Evolutionary conservation across 305 asterid species (phyloP).

Genomic region (Fraxinus albicans): DNA sequence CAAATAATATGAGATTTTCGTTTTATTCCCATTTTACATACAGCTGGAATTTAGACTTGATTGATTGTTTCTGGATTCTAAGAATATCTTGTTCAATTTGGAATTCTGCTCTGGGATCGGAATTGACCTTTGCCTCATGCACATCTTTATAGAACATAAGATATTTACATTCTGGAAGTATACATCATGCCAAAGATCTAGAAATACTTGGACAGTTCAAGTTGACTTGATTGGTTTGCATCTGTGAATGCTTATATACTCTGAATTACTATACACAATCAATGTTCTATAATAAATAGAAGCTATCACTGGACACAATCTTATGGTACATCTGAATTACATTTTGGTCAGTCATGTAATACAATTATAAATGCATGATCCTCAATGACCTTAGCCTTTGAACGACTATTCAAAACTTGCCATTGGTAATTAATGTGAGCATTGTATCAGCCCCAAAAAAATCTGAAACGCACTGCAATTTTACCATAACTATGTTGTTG

Average conservation of each 20-base stretch:
- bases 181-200: not conserved
- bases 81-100: not conserved
- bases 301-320: not conserved
- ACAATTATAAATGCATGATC: not conserved
- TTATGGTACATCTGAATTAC: not conserved
- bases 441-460: not conserved
- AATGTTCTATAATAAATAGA: not conserved
- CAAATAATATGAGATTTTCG: not conserved
- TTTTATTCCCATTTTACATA: constrained; percentile 4
- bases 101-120: not conserved
- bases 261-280: not conserved
- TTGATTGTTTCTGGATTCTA: constrained; percentile 11
- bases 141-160: not conserved
- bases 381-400: not conserved
- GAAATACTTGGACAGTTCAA: not conserved
- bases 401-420: not conserved
- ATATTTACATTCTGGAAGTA: not conserved
- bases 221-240: not conserved
- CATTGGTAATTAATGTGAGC: not conserved
- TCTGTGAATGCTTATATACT: not conserved
- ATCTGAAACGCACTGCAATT: not conserved
- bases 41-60: constrained; percentile 4
- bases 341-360: not conserved
- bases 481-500: not conserved
- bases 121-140: not conserved